Conservation (phyloP, 129 eudicot genomes). For the Flaveria brownii region DNA sequence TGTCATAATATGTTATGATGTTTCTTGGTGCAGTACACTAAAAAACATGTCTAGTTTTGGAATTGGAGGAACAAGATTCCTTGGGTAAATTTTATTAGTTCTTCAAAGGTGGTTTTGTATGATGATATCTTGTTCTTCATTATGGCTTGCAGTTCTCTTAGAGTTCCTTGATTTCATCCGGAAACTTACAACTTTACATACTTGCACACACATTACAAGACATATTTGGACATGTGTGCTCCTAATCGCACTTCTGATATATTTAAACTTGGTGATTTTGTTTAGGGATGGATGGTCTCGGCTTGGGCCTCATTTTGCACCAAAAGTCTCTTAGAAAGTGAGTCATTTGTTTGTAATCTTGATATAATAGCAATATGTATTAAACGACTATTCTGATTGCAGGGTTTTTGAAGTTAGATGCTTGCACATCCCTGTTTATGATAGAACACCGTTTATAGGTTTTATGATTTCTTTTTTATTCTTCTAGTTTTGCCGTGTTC, state of each 20-base stretch:
- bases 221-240: background rate
- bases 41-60: too few relatives aligned
- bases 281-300: slow-evolving; percentile 95
- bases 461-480: slow-evolving; percentile 27
- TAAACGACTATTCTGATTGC: slow-evolving; percentile 32
- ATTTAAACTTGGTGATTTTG: slow-evolving; percentile 19
- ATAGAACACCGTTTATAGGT: slow-evolving; percentile 91
- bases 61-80: background rate
- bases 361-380: slow-evolving; percentile 24
- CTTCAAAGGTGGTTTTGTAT: slow-evolving; percentile 6
- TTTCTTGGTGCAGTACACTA: background rate
- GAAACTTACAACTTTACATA: background rate
- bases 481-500: background rate
- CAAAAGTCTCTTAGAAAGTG: slow-evolving; percentile 89
- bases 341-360: slow-evolving; percentile 29
- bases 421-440: slow-evolving; percentile 83
- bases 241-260: slow-evolving; percentile 19
- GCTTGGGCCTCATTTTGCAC: slow-evolving; percentile 87
- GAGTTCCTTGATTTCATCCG: slow-evolving; percentile 13
- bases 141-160: background rate
- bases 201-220: slow-evolving; percentile 3
- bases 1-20: background rate
- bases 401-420: slow-evolving; percentile 86
- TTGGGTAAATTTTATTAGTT: background rate
- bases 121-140: slow-evolving; percentile 19